These are phyloP conservation scores for Lycium barbarum DNA, from an alignment of 257 asterid species.

Conservation along the genomic window DNA sequence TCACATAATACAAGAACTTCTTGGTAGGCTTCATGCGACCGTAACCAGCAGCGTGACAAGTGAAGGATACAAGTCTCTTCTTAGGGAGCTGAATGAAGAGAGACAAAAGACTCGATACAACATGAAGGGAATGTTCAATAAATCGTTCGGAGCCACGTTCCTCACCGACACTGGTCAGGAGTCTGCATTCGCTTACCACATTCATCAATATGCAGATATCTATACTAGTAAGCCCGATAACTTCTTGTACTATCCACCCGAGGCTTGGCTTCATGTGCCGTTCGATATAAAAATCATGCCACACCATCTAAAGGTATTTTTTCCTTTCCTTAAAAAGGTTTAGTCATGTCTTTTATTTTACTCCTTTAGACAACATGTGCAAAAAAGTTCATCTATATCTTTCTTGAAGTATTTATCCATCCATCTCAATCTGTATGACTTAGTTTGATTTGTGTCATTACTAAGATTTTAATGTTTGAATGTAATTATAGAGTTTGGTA, in stretches of 20 bases:
- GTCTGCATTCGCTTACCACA: constrained; percentile 90
- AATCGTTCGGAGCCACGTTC: constrained; percentile 93
- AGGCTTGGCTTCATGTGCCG: constrained; percentile 98
- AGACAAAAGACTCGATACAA: constrained; percentile 72
- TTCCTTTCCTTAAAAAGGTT: constrained; percentile 26
- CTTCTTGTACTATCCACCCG: constrained; percentile 79
- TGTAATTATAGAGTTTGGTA: background rate
- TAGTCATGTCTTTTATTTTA: background rate
- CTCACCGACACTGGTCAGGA: constrained; percentile 94
- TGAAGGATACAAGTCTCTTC: constrained; percentile 67
- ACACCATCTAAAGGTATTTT: constrained; percentile 87
- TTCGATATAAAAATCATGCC: constrained; percentile 96
- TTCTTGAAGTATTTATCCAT: background rate
- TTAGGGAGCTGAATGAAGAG: constrained; percentile 80
- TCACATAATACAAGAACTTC: constrained; percentile 88
- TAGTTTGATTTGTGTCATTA: background rate
- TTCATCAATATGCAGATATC: constrained; percentile 94
- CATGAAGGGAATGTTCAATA: constrained; percentile 88
- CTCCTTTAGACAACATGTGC: background rate
- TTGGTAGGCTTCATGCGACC: constrained; percentile 81
- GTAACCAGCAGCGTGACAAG: constrained; percentile 56
- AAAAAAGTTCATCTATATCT: background rate
- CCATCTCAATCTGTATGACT: background rate
- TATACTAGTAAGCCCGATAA: constrained; percentile 97
- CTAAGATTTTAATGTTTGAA: background rate